A percentile compares a stretch with the other conserved stretches of the same genome.
phyloP scores from a whole-genome alignment of 2,329 filamentous ascomycete genomes.

The Clarireedia hainanense region DNA sequence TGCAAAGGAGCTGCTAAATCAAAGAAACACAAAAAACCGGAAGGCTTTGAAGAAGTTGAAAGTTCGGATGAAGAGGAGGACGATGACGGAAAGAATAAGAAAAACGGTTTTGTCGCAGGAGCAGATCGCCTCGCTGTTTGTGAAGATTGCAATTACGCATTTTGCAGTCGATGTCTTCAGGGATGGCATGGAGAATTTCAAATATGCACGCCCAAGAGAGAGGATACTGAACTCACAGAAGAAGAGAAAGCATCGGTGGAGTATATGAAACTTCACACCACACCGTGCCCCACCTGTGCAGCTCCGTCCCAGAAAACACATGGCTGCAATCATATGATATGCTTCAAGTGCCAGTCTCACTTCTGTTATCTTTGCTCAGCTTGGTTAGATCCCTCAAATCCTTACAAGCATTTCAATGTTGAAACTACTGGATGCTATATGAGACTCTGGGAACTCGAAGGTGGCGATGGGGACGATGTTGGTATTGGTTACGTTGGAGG shows the following conservation, averaged over 20 bases:
- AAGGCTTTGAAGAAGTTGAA: constrained; percentile 54
- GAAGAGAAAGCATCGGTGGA: constrained; percentile 83
- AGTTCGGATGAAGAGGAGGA: constrained; percentile 46
- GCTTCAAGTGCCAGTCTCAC: constrained; percentile 80
- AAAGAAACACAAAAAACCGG: constrained; percentile 63
- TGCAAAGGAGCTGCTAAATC: constrained; percentile 83
- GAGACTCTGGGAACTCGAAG: constrained; percentile 83
- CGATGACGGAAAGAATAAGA: constrained; percentile 22
- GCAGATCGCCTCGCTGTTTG: constrained; percentile 73
- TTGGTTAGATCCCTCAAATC: constrained; percentile 76
- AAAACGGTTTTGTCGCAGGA: constrained; percentile 18
- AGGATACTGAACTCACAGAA: constrained; percentile 63
- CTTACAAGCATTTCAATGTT: constrained; percentile 83
- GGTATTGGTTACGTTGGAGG: constrained; percentile 23
- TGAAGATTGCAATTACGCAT: constrained; percentile 82
- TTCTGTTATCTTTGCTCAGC: constrained; percentile 91
- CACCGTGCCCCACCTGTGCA: constrained; percentile 80
- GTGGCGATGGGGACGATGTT: constrained; percentile 55
- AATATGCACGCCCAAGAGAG: constrained; percentile 58
- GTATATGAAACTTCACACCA: constrained; percentile 74
- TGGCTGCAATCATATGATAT: constrained; percentile 97
- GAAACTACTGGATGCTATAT: constrained; percentile 65
- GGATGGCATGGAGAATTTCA: constrained; percentile 90
- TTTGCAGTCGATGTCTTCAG: constrained; percentile 62
- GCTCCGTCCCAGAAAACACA: constrained; percentile 82